Evolutionary conservation across 208 protist genomes (phyloP).

Genomic region (Naegleria gruberi): DNA sequence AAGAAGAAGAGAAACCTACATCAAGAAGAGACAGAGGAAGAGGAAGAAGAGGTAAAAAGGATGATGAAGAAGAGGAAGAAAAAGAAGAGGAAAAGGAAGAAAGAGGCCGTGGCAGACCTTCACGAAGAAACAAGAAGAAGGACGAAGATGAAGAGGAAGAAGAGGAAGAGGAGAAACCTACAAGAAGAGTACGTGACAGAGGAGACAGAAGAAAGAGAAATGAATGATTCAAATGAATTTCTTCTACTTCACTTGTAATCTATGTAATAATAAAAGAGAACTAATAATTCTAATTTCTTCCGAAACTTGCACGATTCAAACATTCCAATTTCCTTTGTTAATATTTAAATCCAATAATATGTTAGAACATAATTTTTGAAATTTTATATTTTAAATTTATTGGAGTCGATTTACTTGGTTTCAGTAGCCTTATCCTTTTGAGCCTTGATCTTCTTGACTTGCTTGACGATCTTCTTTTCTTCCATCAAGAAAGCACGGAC

Average conservation of each 20-base stretch:
- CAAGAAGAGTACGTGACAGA: background rate
- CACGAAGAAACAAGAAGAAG: background rate
- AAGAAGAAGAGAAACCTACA: background rate
- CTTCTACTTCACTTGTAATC: too few species aligned
- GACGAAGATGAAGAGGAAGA: background rate
- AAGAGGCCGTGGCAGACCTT: background rate
- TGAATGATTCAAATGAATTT: too few species aligned
- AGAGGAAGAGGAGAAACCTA: background rate
- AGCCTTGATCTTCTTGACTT: constrained; percentile 48
- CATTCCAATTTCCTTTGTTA: too few species aligned
- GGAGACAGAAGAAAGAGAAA: background rate
- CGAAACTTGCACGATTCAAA: too few species aligned
- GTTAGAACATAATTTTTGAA: background rate
- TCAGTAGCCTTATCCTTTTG: constrained; percentile 17
- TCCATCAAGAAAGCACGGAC: constrained; percentile 97
- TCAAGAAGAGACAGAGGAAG: background rate
- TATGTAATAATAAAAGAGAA: too few species aligned
- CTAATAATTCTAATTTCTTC: too few species aligned
- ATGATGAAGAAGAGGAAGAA: background rate
- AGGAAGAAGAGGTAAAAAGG: background rate
- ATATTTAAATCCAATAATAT: too few species aligned
- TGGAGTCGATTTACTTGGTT: background rate
- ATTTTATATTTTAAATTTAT: background rate
- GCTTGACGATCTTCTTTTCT: constrained; percentile 97
- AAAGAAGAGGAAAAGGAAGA: background rate